Evolutionary conservation across 352 stramenopile species (phyloP).

Genomic region (Thraustochytrium sp.): DNA sequence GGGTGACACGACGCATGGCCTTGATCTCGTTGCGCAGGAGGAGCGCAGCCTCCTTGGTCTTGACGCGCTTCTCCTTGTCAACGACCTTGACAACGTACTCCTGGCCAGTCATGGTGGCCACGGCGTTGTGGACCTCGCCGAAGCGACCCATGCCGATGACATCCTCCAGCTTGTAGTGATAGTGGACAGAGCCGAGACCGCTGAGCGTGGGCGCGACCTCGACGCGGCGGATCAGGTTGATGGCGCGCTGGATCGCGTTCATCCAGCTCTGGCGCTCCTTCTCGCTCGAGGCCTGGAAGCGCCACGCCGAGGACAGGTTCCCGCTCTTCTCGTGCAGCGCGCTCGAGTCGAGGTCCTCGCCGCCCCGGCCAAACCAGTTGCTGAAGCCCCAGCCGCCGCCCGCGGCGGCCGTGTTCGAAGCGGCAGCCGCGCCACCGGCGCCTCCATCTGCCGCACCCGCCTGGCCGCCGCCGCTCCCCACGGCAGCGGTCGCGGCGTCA

Average conservation of each 20-base stretch:
- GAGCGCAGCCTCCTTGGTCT: conserved; percentile 25
- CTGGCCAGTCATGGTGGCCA: conserved; percentile 23
- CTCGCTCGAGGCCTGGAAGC: not conserved
- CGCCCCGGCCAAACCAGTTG: not conserved
- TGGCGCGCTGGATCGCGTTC: not conserved
- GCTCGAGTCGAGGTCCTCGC: conserved; percentile 10
- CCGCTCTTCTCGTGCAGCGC: not conserved
- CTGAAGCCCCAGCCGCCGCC: not conserved
- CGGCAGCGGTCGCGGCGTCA: not conserved
- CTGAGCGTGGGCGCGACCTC: conserved; percentile 29
- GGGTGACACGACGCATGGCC: conserved; percentile 10
- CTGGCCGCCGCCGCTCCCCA: not conserved
- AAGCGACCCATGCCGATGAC: conserved; percentile 6
- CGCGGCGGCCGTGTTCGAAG: not conserved
- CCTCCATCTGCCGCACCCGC: too few relatives aligned
- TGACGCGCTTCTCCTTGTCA: conserved; percentile 37
- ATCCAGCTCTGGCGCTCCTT: conserved; percentile 25
- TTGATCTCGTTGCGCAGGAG: conserved; percentile 40
- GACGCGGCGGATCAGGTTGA: conserved; percentile 38
- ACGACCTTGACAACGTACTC: conserved; percentile 41
- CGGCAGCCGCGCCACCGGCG: not conserved
- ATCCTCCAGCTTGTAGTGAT: conserved; percentile 26
- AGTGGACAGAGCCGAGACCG: conserved; percentile 25
- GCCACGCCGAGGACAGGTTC: not conserved
- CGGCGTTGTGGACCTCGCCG: conserved; percentile 22